These are phyloP conservation scores for Carex scoparia DNA, from an alignment of 176 grass and related monocot species.

Conservation along the genomic window DNA sequence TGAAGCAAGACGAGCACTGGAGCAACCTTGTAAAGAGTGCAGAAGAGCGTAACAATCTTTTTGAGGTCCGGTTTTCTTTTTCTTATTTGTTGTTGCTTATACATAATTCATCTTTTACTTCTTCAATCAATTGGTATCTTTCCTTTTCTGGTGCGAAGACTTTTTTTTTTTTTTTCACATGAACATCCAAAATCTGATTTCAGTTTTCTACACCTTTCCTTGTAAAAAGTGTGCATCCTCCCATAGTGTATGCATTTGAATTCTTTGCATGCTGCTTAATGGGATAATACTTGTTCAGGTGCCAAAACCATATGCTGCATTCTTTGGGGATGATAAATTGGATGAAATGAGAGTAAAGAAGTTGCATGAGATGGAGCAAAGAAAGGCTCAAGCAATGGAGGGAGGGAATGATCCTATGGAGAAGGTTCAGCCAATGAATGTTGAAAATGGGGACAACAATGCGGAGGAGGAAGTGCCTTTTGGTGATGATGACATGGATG, in stretches of 20 bases:
- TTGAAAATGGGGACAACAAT: constrained; percentile 38
- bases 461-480: constrained; percentile 29
- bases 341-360: constrained; percentile 47
- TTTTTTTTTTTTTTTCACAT: background rate
- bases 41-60: constrained; percentile 52
- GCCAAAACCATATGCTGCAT: constrained; percentile 52
- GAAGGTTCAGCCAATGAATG: constrained; percentile 34
- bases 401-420: constrained; percentile 33
- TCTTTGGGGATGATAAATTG: constrained; percentile 61
- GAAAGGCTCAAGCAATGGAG: constrained; percentile 18
- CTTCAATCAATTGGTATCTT: background rate
- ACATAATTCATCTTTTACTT: background rate
- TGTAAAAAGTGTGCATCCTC: background rate
- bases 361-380: background rate
- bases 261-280: background rate
- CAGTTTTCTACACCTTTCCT: background rate
- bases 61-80: constrained; percentile 40
- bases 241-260: background rate
- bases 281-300: constrained; percentile 38
- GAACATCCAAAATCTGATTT: background rate
- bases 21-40: constrained; percentile 76
- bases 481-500: constrained; percentile 35
- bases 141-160: background rate
- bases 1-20: constrained; percentile 87
- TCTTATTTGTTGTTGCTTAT: background rate